Conservation (phyloP, 768 basidiomycete species). For the Serendipita vermifera region DNA sequence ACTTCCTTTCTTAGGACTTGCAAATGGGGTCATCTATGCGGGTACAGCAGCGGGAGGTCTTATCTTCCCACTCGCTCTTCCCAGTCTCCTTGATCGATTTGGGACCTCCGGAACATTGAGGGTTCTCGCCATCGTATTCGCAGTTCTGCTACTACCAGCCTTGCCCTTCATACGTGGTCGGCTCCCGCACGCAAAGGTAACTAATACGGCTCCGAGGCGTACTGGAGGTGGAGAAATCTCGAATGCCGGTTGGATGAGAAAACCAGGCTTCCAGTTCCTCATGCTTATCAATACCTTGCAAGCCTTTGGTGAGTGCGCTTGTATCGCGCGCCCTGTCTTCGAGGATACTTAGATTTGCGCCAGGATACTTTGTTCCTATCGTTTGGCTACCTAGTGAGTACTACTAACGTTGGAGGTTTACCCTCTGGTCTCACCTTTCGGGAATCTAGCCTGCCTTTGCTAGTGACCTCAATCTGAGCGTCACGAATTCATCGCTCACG, state of each 20-base stretch:
- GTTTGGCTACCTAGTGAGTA: constrained; percentile 21
- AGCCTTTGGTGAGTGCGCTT: constrained; percentile 15
- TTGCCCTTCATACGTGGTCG: constrained; percentile 21
- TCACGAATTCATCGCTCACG: constrained; percentile 18
- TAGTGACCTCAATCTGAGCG: constrained; percentile 17
- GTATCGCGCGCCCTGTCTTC: background rate
- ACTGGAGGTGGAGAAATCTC: constrained; percentile 13
- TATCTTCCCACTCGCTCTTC: constrained; percentile 20
- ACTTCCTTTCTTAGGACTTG: constrained; percentile 21
- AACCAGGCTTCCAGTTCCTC: constrained; percentile 20
- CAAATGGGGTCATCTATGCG: constrained; percentile 25
- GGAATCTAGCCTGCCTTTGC: constrained; percentile 19
- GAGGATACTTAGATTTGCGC: background rate
- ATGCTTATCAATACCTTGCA: constrained; percentile 19
- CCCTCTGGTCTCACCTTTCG: too few relatives aligned
- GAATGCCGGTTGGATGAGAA: constrained; percentile 20
- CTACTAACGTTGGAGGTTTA: too few relatives aligned
- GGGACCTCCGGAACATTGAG: constrained; percentile 20
- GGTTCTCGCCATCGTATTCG: constrained; percentile 17
- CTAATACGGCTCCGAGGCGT: constrained; percentile 16
- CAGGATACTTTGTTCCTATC: constrained; percentile 19
- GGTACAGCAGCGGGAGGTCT: constrained; percentile 23
- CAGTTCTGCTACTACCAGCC: constrained; percentile 16
- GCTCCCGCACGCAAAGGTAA: constrained; percentile 17
- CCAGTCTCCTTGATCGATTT: constrained; percentile 19